Base-by-base conservation (phyloP, 2,329 filamentous ascomycete species). In the Fusarium camptoceras region DNA sequence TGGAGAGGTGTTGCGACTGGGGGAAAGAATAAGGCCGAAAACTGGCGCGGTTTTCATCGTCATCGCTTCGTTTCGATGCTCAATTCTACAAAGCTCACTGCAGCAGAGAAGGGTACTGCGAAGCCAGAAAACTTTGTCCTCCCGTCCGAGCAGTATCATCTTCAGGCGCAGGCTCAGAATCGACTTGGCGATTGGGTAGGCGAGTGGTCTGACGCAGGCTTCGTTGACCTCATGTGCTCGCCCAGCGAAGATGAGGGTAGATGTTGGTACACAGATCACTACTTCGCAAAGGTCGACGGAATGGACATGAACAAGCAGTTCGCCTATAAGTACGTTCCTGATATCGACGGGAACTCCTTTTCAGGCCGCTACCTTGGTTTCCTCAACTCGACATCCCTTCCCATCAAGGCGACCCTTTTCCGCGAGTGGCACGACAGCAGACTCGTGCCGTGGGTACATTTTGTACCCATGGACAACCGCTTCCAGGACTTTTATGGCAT, bases 351-450 rank as follows among this genome's bases (percentile, higher is more conserved):
- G 30, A 90, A 92, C 80, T 88, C 86, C 3, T 92, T 91, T 75
- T 91, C 87, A 27, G 91, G 90, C 2, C 86, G 91, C 8, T 93
- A 90, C 74, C 84, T 89, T 7, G 88, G 87, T 0, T 94, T 94
- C 77, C 81, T 95, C 25, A 84, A 87, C 34, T 92, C 88, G 30
- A 92, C 88, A 4, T 90, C 87, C 18, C 78, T 94, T 11, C 91
- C 91, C 1, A 88, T 96, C 80, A 96, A 95, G 81, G 88, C 90
- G 8, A 94, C 92, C 0, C 82, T 95, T 24, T 96, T 90, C 80
- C 85, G 87, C 22, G 93, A 96, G 77, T 96, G 92, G 93, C 92
- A 94, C 75, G 92, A 94, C 76, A 87, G 86, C 46, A 85, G 92
- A 5, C 83, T 95, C 3, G 83, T 93, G 4, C 85, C 91, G 1